Evolutionary conservation across 192 early-diverging fungal genomes (phyloP), one percentile per base, ranked within the genome.

Genomic region (Podila horticola): DNA sequence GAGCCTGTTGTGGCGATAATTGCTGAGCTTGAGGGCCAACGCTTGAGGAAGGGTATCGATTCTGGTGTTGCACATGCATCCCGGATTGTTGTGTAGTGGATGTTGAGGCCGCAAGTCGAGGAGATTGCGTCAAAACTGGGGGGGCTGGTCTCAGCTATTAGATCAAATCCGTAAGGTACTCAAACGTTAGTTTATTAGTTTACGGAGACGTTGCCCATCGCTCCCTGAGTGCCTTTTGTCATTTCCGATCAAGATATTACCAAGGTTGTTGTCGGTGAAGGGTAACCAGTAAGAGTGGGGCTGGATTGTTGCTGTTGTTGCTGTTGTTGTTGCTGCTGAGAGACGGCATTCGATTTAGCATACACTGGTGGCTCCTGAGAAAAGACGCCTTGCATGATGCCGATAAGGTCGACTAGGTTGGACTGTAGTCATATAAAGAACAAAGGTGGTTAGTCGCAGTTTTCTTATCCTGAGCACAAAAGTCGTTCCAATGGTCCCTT

Each of bases 321-420:
- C 63, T 58, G 74, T 60, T 58, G 84, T 33, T 66, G 72, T 36
- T 58, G 79, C 51, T 72, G 79, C 30, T 75, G 60, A 41, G 76
- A 15, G 19, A 59, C 58, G 8, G 48, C 50, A 29, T 68, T 85
- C 41, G 84, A 79, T 59, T 87, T 88, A 30, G 88, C 88, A 66
- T 92, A 92, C 6, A 96, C 93, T n/a, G 94, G 94, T 45, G 94
- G 93, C 62, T 94, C 94, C 58, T 84, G 74, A 4, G 86, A 84
- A 84, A 96, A 96, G 22, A 93, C 86, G 7, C 84, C 82, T 68
- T 94, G 94, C 24, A 96, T 82, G 36, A 90, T 85, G n/a, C 83
- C 71, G 57, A 94, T 84, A 22, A 92, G 77, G 30, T 89, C 83
- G 41, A 88, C 68, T 33, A 93, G 69, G 58, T 84, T 90, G 55